Conservation (phyloP, 2,329 filamentous ascomycete species). For the Nannizziopsis arthrosporioides region DNA sequence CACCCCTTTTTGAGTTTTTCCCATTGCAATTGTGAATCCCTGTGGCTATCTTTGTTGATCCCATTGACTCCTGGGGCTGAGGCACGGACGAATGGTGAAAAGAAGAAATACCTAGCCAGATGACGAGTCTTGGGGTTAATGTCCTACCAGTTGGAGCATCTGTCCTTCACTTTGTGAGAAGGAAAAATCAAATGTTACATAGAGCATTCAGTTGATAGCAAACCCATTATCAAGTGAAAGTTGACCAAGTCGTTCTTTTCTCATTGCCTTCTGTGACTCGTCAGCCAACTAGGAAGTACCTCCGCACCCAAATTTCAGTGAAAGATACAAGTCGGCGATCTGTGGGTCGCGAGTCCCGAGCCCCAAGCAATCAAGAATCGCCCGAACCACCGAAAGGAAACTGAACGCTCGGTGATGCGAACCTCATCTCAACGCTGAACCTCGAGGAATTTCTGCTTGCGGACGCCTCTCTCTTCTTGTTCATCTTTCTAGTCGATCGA, state of each 20-base stretch:
- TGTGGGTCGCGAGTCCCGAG: neutral
- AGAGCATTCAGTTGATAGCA: slow-evolving; percentile 10
- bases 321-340: too few relatives aligned
- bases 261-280: neutral
- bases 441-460: too few relatives aligned
- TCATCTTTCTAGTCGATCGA: too few relatives aligned
- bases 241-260: neutral
- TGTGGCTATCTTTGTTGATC: slow-evolving; percentile 6
- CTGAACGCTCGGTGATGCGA: too few relatives aligned
- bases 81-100: slow-evolving; percentile 1
- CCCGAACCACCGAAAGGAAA: neutral
- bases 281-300: neutral
- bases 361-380: neutral
- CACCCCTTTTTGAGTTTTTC: slow-evolving; percentile 3
- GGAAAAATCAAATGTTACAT: slow-evolving; percentile 4
- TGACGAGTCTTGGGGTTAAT: slow-evolving; percentile 4
- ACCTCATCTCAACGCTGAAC: too few relatives aligned
- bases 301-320: neutral
- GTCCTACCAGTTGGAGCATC: neutral
- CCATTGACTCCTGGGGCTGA: slow-evolving; percentile 1
- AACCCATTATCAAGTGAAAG: neutral
- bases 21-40: slow-evolving; percentile 2
- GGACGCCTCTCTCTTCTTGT: too few relatives aligned
- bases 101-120: neutral
- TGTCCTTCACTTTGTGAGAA: neutral